Evolutionary conservation across 805 yeast genomes (phyloP).

Genomic region (Candida nanaspora): DNA sequence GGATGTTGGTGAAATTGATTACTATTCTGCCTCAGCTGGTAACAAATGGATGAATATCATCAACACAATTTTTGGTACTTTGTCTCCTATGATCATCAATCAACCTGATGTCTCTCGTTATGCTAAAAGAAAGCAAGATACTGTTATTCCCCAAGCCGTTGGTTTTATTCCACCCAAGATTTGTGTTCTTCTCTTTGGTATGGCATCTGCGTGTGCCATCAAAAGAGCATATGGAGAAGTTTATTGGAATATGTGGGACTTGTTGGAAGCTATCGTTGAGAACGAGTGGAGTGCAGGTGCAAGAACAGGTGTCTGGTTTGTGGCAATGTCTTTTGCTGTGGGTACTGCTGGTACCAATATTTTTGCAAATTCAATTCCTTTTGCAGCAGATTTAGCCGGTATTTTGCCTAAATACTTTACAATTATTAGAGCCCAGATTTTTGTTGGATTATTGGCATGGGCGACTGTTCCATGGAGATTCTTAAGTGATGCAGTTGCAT

Average conservation of each 20-base stretch:
- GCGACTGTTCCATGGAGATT: constrained; percentile 18
- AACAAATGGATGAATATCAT: constrained; percentile 13
- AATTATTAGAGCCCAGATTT: constrained; percentile 16
- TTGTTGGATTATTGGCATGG: constrained; percentile 15
- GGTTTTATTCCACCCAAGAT: constrained; percentile 14
- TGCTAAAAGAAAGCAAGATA: constrained; percentile 10
- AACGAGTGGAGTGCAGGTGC: constrained; percentile 21
- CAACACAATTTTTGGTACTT: constrained; percentile 17
- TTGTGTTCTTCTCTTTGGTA: constrained; percentile 11
- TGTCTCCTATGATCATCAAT: constrained; percentile 21
- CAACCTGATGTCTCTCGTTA: constrained; percentile 23
- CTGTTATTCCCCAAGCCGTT: constrained; percentile 10
- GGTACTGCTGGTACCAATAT: constrained; percentile 25
- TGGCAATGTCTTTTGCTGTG: constrained; percentile 10
- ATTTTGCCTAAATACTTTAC: constrained; percentile 21
- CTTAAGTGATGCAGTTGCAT: constrained; percentile 11
- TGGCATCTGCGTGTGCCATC: constrained; percentile 13
- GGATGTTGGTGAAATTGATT: constrained; percentile 7
- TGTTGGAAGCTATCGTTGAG: constrained; percentile 19
- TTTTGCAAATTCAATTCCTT: constrained; percentile 20
- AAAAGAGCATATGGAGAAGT: constrained; percentile 14
- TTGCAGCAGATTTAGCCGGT: constrained; percentile 21
- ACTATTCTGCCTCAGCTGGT: constrained; percentile 5
- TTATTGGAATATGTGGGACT: constrained; percentile 25
- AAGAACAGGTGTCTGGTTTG: constrained; percentile 18